Percentiles rank a stretch among this genome's conserved stretches.
Evolutionary conservation across 129 eudicot species (phyloP).

Genomic region (Centella asiatica): DNA sequence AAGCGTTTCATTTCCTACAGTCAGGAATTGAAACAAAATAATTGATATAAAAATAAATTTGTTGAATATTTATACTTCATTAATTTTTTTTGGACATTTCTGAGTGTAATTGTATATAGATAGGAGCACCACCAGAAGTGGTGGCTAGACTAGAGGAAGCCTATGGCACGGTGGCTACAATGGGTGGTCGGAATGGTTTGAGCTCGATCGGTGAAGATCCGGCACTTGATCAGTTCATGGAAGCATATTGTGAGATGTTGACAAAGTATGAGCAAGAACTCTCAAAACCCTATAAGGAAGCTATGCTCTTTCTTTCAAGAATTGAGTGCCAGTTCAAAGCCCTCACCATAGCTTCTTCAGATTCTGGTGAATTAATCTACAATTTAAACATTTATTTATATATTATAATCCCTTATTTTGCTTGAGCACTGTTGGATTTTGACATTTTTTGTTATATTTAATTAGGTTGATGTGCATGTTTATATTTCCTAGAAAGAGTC

Average conservation of each 20-base stretch:
- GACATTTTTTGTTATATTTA: conserved; percentile 1
- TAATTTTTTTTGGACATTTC: too few relatives aligned
- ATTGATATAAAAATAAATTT: too few relatives aligned
- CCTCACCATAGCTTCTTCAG: conserved; percentile 55
- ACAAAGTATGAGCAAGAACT: conserved; percentile 89
- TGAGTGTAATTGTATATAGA: conserved; percentile 46
- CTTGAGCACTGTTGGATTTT: conserved; percentile 17
- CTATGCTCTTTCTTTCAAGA: conserved; percentile 89
- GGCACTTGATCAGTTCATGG: conserved; percentile 91
- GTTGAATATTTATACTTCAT: too few relatives aligned
- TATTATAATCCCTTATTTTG: too few relatives aligned
- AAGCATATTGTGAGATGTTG: conserved; percentile 96
- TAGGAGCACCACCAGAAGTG: conserved; percentile 96
- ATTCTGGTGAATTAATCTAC: conserved; percentile 43
- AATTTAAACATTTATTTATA: too few relatives aligned
- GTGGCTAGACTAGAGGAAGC: conserved; percentile 83
- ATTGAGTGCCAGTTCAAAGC: conserved; percentile 77
- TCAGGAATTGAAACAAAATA: too few relatives aligned
- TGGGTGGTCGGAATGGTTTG: conserved; percentile 23
- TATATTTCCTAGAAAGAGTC: too few relatives aligned
- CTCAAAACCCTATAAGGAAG: conserved; percentile 92
- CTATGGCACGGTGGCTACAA: conserved; percentile 37
- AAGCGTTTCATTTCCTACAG: too few relatives aligned
- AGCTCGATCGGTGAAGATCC: conserved; percentile 81
- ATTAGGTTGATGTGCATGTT: too few relatives aligned